Evolutionary conservation across 73 alveolate genomes (phyloP).

Genomic region (Durusdinium trenchii): DNA sequence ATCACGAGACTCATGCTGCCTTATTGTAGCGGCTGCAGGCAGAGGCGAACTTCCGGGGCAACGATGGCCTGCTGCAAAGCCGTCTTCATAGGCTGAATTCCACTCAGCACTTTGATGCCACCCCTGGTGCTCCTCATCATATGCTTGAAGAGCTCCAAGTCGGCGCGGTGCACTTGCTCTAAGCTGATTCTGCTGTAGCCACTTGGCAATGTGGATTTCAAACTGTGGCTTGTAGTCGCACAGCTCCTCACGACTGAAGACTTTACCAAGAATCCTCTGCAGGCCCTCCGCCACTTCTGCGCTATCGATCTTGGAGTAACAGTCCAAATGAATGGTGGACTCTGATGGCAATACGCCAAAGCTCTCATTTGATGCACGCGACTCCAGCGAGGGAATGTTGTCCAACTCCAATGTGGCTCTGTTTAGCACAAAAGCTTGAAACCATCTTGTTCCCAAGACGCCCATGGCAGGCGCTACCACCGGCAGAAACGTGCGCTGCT

Average conservation of each 20-base stretch:
- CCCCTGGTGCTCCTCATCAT: slow-evolving; percentile 24
- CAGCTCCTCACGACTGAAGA: background rate
- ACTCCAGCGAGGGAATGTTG: background rate
- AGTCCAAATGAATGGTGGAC: background rate
- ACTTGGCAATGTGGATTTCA: background rate
- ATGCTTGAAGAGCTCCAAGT: slow-evolving; percentile 10
- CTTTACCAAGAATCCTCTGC: background rate
- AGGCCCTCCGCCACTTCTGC: background rate
- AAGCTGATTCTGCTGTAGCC: background rate
- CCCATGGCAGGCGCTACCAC: background rate
- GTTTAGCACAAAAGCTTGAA: background rate
- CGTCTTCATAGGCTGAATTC: background rate
- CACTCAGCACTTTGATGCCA: slow-evolving; percentile 13
- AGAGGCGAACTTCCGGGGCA: slow-evolving; percentile 24
- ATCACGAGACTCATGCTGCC: background rate
- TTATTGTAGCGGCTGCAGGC: slow-evolving; percentile 10
- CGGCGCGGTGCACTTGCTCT: background rate
- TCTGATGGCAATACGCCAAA: background rate
- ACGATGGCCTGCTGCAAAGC: background rate
- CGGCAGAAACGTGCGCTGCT: background rate
- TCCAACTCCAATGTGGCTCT: background rate
- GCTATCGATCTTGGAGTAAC: background rate
- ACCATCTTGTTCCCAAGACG: background rate
- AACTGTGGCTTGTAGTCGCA: background rate
- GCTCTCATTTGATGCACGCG: background rate